Percentiles rank a stretch among this genome's conserved stretches.
phyloP scores from a whole-genome alignment of 768 basidiomycete genomes.

The Calocybe cyanea region DNA sequence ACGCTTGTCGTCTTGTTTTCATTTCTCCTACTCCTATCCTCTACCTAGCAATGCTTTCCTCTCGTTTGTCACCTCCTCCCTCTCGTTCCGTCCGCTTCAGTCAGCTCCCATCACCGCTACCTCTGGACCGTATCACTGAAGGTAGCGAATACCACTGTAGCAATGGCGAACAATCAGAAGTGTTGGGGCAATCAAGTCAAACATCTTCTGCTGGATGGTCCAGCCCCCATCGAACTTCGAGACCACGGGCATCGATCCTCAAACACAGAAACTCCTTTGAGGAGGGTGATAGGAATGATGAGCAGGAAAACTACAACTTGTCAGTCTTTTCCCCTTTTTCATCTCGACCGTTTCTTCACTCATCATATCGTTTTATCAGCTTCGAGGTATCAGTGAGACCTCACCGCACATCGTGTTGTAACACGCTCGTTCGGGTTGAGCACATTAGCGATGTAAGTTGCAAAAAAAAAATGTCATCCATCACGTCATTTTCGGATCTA shows the following conservation, averaged over 20 bases:
- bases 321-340: neutral
- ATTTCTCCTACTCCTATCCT: too few species aligned
- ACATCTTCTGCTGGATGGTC: neutral
- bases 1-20: too few species aligned
- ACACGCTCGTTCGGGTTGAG: conserved; percentile 11
- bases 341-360: neutral
- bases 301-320: neutral
- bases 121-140: neutral
- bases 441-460: conserved; percentile 14
- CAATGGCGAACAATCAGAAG: neutral
- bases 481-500: neutral
- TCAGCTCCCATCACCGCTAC: conserved; percentile 1
- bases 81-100: conserved; percentile 4
- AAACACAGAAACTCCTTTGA: neutral
- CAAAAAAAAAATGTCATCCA: neutral
- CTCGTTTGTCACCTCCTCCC: conserved; percentile 1
- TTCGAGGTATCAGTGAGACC: conserved; percentile 16
- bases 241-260: conserved; percentile 7
- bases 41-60: conserved; percentile 2
- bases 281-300: neutral
- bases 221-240: conserved; percentile 6
- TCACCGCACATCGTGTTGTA: conserved; percentile 13
- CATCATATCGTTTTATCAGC: neutral
- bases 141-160: neutral
- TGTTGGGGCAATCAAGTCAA: neutral